Evolutionary conservation across 2,329 filamentous ascomycete species (phyloP), one percentile per base, ranked within the genome.

Genomic region (Achaetomium macrosporum): DNA sequence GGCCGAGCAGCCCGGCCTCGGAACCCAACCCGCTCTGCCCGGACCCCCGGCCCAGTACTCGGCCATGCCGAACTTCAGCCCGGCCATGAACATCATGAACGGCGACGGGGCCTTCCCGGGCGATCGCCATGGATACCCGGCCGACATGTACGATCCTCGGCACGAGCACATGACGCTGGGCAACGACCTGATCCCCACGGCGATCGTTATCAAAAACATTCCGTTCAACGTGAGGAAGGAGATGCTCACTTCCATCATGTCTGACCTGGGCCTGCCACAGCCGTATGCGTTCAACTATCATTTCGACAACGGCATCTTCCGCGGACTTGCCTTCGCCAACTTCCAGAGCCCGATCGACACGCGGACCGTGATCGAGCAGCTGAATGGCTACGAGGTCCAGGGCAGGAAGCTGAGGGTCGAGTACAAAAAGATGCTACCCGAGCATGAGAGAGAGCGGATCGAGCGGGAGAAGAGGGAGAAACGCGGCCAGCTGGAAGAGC

Each of bases 261-360:
- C 91, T 9, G 89, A 96, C 17, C 82, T 97, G 79, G 87, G 90
- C 61, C 80, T 99, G 37, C 93, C 93, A 1, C 82, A 97, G 61
- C 93, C 93, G 0, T 99, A 99, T 66, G 93, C 93, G 12, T 99
- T 99, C 78, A 99, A 99, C 76, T 97, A 99, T 66, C 93, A 99
- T 71, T 99, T 99, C 66, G 93, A 99, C 68, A 95, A 95, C 64
- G 93, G 93, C 29, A 91, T 99, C 29, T 99, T 99, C 75, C 81
- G 93, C 53, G 93, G 93, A 7, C 76, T 99, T 47, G 93, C 93
- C 2, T 99, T 99, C 73, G 93, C 93, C 66, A 99, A 99, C 72
- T 99, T 97, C 69, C 95, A 93, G 35, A 96, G 90, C 15, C 84
- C 93, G 1, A 88, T 96, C 59, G 93, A 99, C 70, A 99, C 93